phyloP scores from a whole-genome alignment of 2,329 filamentous ascomycete species.

The Dactylonectria estremocensis region DNA sequence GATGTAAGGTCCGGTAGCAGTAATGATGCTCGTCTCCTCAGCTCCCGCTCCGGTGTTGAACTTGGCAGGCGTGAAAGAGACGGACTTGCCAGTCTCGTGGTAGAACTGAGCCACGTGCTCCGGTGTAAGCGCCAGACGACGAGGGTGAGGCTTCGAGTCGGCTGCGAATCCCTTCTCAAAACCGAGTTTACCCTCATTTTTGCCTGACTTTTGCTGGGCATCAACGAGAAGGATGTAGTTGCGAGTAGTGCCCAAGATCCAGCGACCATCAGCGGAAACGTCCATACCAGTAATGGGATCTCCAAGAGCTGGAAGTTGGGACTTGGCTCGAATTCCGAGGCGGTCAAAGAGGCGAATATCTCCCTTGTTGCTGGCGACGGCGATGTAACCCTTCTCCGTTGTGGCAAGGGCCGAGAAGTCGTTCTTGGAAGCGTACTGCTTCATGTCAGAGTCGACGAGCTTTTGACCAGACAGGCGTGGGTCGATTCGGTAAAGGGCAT shows the following conservation, averaged over 20 bases:
- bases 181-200: constrained; percentile 97
- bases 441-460: constrained; percentile 91
- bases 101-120: constrained; percentile 97
- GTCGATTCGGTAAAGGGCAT: constrained; percentile 94
- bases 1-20: constrained; percentile 95
- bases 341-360: constrained; percentile 97
- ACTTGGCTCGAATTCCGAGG: constrained; percentile 97
- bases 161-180: constrained; percentile 96
- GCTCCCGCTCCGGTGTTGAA: constrained; percentile 91
- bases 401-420: constrained; percentile 96
- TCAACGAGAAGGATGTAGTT: constrained; percentile 97
- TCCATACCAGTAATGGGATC: constrained; percentile 96
- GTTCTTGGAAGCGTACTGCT: constrained; percentile 97
- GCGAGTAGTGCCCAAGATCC: constrained; percentile 93
- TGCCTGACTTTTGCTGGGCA: constrained; percentile 89
- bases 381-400: constrained; percentile 96
- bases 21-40: constrained; percentile 94
- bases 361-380: constrained; percentile 97
- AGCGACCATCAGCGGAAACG: constrained; percentile 94
- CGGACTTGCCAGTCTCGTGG: constrained; percentile 90
- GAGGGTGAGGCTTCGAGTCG: constrained; percentile 92
- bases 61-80: constrained; percentile 90
- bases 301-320: constrained; percentile 93
- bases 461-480: constrained; percentile 92
- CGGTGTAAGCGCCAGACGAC: constrained; percentile 89